Base-by-base conservation (phyloP, 768 basidiomycete species). In the Russula foetens region DNA sequence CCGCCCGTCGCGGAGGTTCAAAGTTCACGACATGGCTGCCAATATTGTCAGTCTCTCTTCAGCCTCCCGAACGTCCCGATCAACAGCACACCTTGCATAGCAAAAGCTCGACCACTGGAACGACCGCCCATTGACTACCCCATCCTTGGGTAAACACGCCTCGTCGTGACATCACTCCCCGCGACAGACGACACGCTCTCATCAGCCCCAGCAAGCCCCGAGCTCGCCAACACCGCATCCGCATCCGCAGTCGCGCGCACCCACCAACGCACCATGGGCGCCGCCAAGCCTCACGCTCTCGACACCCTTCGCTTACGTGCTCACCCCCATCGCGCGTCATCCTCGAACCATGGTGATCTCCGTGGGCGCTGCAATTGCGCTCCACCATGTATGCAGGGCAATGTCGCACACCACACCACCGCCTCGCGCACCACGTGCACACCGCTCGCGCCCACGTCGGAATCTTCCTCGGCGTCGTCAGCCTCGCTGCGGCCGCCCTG, bases 351-450 rank as follows among this genome's bases (percentile, higher is more conserved):
- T 66, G 63, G 63, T 60, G 58, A 17, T 66, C 35, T 41, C 53
- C 51, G 62, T 66, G 35, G 65, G 63, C 43, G 63, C 59, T 8
- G 41, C 48, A 0, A 59, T 66, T 24, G 29, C 52, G 9, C 31
- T 66, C 21, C 41, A 53, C 21, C 65, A 29, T 48, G 19, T 60
- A 60, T 52, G 47, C 54, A 6, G 39, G 23, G 1, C 26, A 46
- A 1, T 58, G 55, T 7, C 54, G 29, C 29, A 60, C 58, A 24
- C 54, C 64, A 1, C 55, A 60, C 9, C 58, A 58, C 52, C 62
- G 65, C 15, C 65, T 66, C 51, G 65, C 62, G 46, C 48, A 59
- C 52, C 63, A 66, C 54, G 62, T 59, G 23, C 62, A 66, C 47
- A 53, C 55, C 7, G 62, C 65, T 6, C 48, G n/a, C n/a, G 50